Conservation (phyloP, 805 yeast genomes). For the Ogataea glucozyma region DNA sequence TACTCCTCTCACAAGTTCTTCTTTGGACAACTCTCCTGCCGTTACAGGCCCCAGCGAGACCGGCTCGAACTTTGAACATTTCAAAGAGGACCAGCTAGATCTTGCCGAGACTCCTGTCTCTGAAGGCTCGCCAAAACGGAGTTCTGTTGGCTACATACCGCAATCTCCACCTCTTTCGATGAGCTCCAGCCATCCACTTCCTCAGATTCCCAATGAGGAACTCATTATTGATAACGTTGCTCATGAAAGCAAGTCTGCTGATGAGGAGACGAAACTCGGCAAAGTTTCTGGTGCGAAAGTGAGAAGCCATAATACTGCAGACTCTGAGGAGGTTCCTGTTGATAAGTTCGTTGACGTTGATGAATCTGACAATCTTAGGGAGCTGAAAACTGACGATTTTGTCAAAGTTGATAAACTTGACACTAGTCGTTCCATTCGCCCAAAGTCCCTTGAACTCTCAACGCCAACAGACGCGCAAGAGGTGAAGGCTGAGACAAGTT, state of each 20-base stretch:
- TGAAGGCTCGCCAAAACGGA: not conserved
- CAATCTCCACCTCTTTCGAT: constrained; percentile 5
- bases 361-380: too few relatives aligned
- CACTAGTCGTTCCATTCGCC: too few relatives aligned
- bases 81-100: not conserved
- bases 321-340: too few relatives aligned
- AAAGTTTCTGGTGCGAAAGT: too few relatives aligned
- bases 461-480: too few relatives aligned
- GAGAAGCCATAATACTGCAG: too few relatives aligned
- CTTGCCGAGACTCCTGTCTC: not conserved
- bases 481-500: constrained; percentile 14
- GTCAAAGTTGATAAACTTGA: too few relatives aligned
- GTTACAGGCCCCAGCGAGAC: not conserved
- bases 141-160: not conserved
- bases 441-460: too few relatives aligned
- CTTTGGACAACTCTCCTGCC: not conserved
- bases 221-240: not conserved
- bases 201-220: constrained; percentile 1
- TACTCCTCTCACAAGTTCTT: not conserved
- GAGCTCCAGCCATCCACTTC: constrained; percentile 1
- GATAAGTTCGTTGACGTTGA: too few relatives aligned
- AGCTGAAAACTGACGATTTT: too few relatives aligned
- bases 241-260: not conserved
- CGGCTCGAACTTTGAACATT: not conserved
- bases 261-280: not conserved